Evolutionary conservation across 1,139 yeast species (phyloP), one percentile per base, ranked within the genome.

Genomic region (Eremothecium cymbalariae): DNA sequence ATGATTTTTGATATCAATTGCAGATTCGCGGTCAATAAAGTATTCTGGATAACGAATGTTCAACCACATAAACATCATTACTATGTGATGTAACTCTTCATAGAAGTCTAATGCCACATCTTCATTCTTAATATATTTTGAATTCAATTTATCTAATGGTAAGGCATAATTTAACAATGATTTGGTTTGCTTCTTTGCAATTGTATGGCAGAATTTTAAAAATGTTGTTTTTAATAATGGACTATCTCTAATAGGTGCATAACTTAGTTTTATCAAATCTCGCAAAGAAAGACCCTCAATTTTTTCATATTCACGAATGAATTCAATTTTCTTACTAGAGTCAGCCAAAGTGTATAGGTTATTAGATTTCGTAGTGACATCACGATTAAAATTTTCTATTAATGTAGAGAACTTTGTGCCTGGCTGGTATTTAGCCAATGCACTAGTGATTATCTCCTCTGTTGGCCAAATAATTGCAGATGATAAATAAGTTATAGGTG

Each of bases 11-110:
- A 84, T 59, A 39, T 81, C 83, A 26, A 60, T 59, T 0, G 95
- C 94, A 33, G 86, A 74, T 40, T 79, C 82, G 18, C 75, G 66
- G 53, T 85, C 95, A 8, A 81, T 71, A 48, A 86, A 82, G 34
- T 77, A 67, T 24, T 79, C 74, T 0, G 96, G 95, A 65, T 82
- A 88, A 51, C 96, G 62, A 53, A 84, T 90, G 41, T 84, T 70
- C 43, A 90, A 65, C 98, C 98, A 90, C 55, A 85, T 63, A 53
- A 74, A 88, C 9, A 84, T 62, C 45, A 79, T 68, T 16, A 84
- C 67, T 31, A 74, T 62, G 45, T 75, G 72, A 60, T 90, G 95
- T 43, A 81, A 62, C 14, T 69, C 70, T 53, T 88, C 97, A 32
- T 84, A 65, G 25, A 59, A 53, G 34, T 67, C 68, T 31, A 83